Conservation (phyloP, 495 filamentous ascomycete species). For the Tetracladium setigerum region DNA sequence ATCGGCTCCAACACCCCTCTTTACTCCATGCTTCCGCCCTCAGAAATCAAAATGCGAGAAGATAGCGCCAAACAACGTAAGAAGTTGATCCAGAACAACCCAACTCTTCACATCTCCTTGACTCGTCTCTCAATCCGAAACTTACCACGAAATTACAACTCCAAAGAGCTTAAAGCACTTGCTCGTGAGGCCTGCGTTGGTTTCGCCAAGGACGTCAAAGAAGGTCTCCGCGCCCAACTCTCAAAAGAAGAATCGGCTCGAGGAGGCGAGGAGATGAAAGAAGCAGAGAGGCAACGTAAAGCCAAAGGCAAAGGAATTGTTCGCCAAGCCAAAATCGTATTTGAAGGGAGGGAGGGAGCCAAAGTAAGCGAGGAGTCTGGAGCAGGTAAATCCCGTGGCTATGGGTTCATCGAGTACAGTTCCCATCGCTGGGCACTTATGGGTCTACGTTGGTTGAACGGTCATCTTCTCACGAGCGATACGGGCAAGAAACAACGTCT, state of each 20-base stretch:
- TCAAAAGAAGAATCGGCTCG: slow-evolving; percentile 81
- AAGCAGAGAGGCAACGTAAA: slow-evolving; percentile 69
- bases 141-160: slow-evolving; percentile 72
- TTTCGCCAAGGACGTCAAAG: slow-evolving; percentile 85
- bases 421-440: slow-evolving; percentile 92
- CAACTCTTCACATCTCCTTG: slow-evolving; percentile 78
- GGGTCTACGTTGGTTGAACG: slow-evolving; percentile 91
- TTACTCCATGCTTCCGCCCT: slow-evolving; percentile 65
- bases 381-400: slow-evolving; percentile 78
- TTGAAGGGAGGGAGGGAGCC: slow-evolving; percentile 72
- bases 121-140: slow-evolving; percentile 94
- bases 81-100: slow-evolving; percentile 82
- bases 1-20: slow-evolving; percentile 64
- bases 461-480: slow-evolving; percentile 52
- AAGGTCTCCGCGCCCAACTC: slow-evolving; percentile 58
- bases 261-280: slow-evolving; percentile 68
- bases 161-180: slow-evolving; percentile 85
- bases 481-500: slow-evolving; percentile 50
- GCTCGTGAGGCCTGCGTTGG: slow-evolving; percentile 86
- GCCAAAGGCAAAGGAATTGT: slow-evolving; percentile 85
- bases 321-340: slow-evolving; percentile 91
- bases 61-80: slow-evolving; percentile 82
- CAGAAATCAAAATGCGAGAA: slow-evolving; percentile 82
- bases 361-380: slow-evolving; percentile 66
- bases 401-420: slow-evolving; percentile 96